A percentile compares a stretch with the other conserved stretches of the same genome.
Evolutionary conservation across 2,329 filamentous ascomycete species (phyloP).

Genomic region (Leptographium procerum): DNA sequence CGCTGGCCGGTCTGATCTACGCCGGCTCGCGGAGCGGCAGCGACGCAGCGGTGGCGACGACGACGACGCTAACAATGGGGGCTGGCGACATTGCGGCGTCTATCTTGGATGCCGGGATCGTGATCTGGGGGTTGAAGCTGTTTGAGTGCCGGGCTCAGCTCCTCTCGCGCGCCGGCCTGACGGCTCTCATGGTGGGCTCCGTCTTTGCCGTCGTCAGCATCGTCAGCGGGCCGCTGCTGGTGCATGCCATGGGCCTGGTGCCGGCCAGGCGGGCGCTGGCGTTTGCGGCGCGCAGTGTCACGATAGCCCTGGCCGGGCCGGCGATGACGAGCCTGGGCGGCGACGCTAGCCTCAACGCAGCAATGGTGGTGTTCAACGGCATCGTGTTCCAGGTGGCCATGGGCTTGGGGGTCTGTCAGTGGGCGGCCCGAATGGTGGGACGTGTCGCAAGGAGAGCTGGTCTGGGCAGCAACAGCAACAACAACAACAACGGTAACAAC

Average conservation of each 20-base stretch:
- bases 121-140: conserved; percentile 42
- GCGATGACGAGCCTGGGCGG: conserved; percentile 33
- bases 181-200: conserved; percentile 25
- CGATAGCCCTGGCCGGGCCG: conserved; percentile 36
- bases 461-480: not conserved
- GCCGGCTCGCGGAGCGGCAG: conserved; percentile 13
- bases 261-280: conserved; percentile 24
- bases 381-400: conserved; percentile 27
- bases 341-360: conserved; percentile 35
- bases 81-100: conserved; percentile 38
- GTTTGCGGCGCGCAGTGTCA: conserved; percentile 39
- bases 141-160: conserved; percentile 37
- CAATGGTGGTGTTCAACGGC: conserved; percentile 39
- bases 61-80: too few relatives aligned
- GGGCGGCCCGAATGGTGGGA: conserved; percentile 8
- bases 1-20: conserved; percentile 19
- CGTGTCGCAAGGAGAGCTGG: not conserved
- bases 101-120: conserved; percentile 38
- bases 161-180: conserved; percentile 29
- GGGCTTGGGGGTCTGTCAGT: conserved; percentile 18
- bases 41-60: too few relatives aligned
- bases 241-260: conserved; percentile 24
- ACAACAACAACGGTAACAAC: not conserved
- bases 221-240: conserved; percentile 27
- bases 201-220: conserved; percentile 29